Evolutionary conservation across 2,329 filamentous ascomycete genomes (phyloP).

Genomic region (Rutstroemia sydowiana): DNA sequence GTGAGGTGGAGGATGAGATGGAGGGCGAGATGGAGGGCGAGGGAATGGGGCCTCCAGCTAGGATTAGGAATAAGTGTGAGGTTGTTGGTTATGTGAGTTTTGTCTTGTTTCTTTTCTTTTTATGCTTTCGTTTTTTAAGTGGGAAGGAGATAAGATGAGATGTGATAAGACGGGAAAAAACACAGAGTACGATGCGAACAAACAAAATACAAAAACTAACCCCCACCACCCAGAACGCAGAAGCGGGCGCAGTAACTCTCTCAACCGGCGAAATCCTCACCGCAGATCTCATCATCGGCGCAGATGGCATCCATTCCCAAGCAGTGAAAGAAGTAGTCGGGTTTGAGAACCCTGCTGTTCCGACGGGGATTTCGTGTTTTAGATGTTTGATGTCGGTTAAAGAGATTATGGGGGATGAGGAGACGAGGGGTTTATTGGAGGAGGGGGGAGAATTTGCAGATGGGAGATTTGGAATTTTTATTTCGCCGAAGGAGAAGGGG

Average conservation of each 20-base stretch:
- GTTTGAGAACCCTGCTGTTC: neutral
- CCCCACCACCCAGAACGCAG: neutral
- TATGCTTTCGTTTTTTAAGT: slow-evolving; percentile 12
- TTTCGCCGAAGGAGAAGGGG: slow-evolving; percentile 36
- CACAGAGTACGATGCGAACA: neutral
- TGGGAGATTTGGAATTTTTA: slow-evolving; percentile 29
- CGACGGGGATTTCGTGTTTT: slow-evolving; percentile 19
- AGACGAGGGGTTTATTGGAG: slow-evolving; percentile 30
- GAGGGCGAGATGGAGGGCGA: too few species aligned
- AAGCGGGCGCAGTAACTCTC: slow-evolving; percentile 36
- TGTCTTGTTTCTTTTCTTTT: neutral
- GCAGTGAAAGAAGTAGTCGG: neutral
- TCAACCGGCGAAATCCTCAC: slow-evolving; percentile 36
- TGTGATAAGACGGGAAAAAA: neutral
- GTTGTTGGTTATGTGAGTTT: slow-evolving; percentile 29
- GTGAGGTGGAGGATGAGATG: slow-evolving; percentile 30
- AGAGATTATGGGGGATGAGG: slow-evolving; percentile 30
- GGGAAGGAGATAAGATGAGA: slow-evolving; percentile 16
- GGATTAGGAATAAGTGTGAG: slow-evolving; percentile 34
- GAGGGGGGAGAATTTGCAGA: too few species aligned
- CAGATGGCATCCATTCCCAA: slow-evolving; percentile 40
- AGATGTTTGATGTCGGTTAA: slow-evolving; percentile 20
- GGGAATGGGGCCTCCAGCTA: too few species aligned
- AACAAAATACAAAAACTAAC: slow-evolving; percentile 2
- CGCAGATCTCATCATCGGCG: slow-evolving; percentile 46